Conservation (phyloP, 1,284 basidiomycete genomes). For the Earliella scabrosa region DNA sequence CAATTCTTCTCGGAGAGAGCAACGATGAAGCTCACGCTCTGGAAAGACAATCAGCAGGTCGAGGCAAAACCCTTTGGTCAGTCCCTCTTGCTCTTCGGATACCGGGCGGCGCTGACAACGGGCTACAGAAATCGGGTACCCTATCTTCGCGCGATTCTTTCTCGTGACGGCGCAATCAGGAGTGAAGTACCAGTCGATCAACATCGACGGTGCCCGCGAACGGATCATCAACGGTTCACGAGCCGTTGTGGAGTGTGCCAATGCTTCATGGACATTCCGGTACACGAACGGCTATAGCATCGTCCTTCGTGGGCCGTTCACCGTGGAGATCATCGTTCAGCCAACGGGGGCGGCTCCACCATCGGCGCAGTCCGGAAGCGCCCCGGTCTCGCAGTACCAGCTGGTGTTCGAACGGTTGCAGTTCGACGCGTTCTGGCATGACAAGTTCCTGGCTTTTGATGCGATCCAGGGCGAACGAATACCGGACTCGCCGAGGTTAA, state of each 20-base stretch:
- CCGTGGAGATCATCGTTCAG: constrained; percentile 56
- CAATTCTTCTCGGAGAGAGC: constrained; percentile 71
- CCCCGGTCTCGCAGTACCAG: constrained; percentile 19
- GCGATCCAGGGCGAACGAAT: constrained; percentile 53
- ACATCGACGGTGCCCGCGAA: constrained; percentile 74
- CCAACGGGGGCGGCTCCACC: constrained; percentile 30
- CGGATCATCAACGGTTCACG: constrained; percentile 52
- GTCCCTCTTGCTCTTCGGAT: constrained; percentile 25
- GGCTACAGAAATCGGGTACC: constrained; percentile 67
- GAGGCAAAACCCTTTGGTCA: constrained; percentile 82
- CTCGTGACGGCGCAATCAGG: constrained; percentile 80
- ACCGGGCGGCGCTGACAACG: neutral
- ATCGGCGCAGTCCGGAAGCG: constrained; percentile 15
- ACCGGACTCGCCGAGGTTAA: constrained; percentile 45
- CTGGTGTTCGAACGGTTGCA: constrained; percentile 71
- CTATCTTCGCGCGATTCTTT: constrained; percentile 82
- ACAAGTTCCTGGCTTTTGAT: constrained; percentile 70
- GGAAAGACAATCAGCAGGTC: constrained; percentile 76
- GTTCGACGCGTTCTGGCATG: constrained; percentile 70
- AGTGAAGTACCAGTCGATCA: constrained; percentile 75
- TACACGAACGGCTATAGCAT: constrained; percentile 78
- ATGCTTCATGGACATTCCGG: constrained; percentile 76
- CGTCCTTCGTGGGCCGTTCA: constrained; percentile 70
- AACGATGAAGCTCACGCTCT: constrained; percentile 74
- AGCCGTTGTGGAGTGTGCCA: constrained; percentile 65